These are phyloP conservation scores for Tubosaeta sp. DNA, from an alignment of 768 basidiomycete genomes.

Conservation along the genomic window DNA sequence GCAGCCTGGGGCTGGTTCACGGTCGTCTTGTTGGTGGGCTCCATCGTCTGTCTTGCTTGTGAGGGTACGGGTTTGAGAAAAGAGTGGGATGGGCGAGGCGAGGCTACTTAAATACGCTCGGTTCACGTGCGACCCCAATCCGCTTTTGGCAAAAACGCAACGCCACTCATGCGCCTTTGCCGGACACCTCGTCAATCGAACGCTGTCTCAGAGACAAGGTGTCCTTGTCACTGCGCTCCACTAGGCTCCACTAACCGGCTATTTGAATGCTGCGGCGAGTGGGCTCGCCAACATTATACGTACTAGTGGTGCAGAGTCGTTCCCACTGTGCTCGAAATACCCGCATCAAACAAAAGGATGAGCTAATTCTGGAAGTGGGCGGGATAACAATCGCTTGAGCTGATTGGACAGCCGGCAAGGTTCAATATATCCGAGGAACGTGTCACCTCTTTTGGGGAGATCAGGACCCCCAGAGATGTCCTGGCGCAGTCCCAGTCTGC, in stretches of 20 bases:
- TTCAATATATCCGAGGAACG: neutral
- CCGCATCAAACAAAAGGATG: neutral
- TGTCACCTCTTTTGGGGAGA: neutral
- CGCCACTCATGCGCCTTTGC: neutral
- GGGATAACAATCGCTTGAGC: neutral
- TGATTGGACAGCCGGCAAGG: neutral
- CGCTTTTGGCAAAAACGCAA: neutral
- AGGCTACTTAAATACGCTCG: conserved; percentile 16
- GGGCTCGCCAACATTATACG: too few species aligned
- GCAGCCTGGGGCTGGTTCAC: conserved; percentile 56
- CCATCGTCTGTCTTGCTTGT: conserved; percentile 29
- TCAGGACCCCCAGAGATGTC: too few species aligned
- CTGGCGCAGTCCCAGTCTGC: neutral
- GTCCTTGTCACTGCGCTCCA: neutral
- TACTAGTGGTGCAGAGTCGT: too few species aligned
- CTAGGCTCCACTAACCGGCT: too few species aligned
- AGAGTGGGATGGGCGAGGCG: neutral
- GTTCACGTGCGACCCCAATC: neutral
- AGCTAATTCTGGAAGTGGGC: neutral
- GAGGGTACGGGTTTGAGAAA: conserved; percentile 12
- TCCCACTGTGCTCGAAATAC: neutral
- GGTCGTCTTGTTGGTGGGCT: conserved; percentile 32
- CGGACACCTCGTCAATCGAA: too few species aligned
- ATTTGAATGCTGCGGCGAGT: too few species aligned
- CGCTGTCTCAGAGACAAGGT: neutral